These are phyloP conservation scores for Geotrichum reessii DNA, from an alignment of 1,139 yeast genomes.

Conservation along the genomic window DNA sequence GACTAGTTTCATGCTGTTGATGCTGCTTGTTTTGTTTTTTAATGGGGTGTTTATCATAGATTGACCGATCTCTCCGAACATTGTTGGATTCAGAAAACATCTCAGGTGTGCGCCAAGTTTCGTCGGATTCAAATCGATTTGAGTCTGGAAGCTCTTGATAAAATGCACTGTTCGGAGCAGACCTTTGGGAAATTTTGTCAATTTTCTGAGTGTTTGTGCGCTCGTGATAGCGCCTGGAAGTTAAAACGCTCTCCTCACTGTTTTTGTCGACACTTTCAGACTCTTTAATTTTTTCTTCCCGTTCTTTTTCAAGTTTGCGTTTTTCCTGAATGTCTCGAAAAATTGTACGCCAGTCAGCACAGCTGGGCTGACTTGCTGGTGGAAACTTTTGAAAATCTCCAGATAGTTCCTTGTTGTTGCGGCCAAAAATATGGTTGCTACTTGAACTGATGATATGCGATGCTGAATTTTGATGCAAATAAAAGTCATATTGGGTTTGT, in stretches of 20 bases:
- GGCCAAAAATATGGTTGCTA: not conserved
- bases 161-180: slow-evolving; percentile 24
- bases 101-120: slow-evolving; percentile 32
- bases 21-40: not conserved
- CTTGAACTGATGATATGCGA: not conserved
- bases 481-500: not conserved
- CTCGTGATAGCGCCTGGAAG: not conserved
- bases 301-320: slow-evolving; percentile 15
- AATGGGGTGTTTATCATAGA: not conserved
- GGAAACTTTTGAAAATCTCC: not conserved
- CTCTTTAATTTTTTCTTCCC: slow-evolving; percentile 4
- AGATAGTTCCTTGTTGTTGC: not conserved
- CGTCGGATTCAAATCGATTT: slow-evolving; percentile 30
- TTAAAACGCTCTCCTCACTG: not conserved
- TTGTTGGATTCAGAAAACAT: slow-evolving; percentile 17
- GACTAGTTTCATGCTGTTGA: not conserved
- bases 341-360: slow-evolving; percentile 19
- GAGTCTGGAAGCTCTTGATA: slow-evolving; percentile 31
- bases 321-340: slow-evolving; percentile 17
- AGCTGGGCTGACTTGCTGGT: slow-evolving; percentile 12
- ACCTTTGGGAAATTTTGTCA: not conserved
- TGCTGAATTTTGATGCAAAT: not conserved
- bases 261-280: not conserved
- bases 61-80: not conserved
- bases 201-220: not conserved